Conservation (phyloP, 805 yeast genomes). For the Myxozyma vanderwaltii region DNA sequence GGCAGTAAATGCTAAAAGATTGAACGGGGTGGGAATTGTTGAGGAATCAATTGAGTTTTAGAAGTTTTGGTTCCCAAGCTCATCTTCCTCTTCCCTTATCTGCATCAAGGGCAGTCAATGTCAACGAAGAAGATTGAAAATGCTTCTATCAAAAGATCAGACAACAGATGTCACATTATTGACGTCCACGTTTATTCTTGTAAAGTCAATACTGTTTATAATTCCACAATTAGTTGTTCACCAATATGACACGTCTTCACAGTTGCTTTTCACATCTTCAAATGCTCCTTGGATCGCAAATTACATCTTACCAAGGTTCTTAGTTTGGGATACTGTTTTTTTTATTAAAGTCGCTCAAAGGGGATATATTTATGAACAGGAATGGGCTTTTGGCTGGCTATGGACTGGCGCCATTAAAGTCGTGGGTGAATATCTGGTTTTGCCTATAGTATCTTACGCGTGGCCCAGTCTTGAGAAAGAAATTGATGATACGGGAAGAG, state of each 20-base stretch:
- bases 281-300: conserved; percentile 16
- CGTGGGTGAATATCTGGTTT: conserved; percentile 11
- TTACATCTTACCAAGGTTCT: conserved; percentile 43
- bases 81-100: too few relatives aligned
- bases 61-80: too few relatives aligned
- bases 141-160: not conserved
- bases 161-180: conserved; percentile 6
- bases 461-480: conserved; percentile 17
- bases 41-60: not conserved
- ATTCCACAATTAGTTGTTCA: conserved; percentile 47
- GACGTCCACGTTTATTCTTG: conserved; percentile 25
- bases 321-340: conserved; percentile 87
- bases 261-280: conserved; percentile 41
- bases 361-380: conserved; percentile 74
- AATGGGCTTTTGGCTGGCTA: conserved; percentile 79
- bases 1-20: too few relatives aligned
- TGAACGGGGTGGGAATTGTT: too few relatives aligned
- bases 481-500: conserved; percentile 25
- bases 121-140: not conserved
- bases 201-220: conserved; percentile 45
- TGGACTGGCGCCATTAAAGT: conserved; percentile 52
- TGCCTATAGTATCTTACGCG: conserved; percentile 7
- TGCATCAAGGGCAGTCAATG: too few relatives aligned
- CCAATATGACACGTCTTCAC: conserved; percentile 55
- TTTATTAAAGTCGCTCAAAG: conserved; percentile 59